phyloP scores from a whole-genome alignment of 1,139 yeast genomes.

The Geotrichum phurueaensis region DNA sequence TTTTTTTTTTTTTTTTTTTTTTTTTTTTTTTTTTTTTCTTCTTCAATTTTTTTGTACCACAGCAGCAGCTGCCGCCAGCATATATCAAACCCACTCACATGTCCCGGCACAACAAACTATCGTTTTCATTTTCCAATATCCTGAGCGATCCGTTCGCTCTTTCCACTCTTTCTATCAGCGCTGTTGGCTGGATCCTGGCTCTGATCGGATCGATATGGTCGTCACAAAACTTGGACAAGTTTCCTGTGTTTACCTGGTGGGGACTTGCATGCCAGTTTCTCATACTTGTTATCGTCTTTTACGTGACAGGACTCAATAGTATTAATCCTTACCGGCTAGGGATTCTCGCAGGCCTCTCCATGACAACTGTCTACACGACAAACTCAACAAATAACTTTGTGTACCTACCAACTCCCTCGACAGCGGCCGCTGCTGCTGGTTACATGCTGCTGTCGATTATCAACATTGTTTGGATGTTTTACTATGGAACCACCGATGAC shows the following conservation, averaged over 20 bases:
- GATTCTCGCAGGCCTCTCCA: constrained; percentile 47
- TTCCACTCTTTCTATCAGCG: constrained; percentile 15
- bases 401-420: constrained; percentile 57
- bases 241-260: constrained; percentile 95
- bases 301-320: constrained; percentile 60
- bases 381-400: constrained; percentile 77
- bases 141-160: constrained; percentile 18
- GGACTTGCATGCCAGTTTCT: constrained; percentile 79
- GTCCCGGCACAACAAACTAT: neutral
- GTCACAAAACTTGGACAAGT: constrained; percentile 35
- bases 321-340: constrained; percentile 62
- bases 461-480: constrained; percentile 69
- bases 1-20: neutral
- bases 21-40: neutral
- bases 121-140: constrained; percentile 15
- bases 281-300: constrained; percentile 49
- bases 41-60: neutral
- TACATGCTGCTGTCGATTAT: constrained; percentile 75
- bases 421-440: constrained; percentile 90
- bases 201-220: constrained; percentile 79
- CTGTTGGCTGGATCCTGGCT: constrained; percentile 66
- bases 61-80: neutral
- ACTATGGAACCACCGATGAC: constrained; percentile 53
- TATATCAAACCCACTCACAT: neutral
- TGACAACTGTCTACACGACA: constrained; percentile 75